phyloP scores from a whole-genome alignment of 148 eudicot genomes.

The Rhododendron griersonianum region DNA sequence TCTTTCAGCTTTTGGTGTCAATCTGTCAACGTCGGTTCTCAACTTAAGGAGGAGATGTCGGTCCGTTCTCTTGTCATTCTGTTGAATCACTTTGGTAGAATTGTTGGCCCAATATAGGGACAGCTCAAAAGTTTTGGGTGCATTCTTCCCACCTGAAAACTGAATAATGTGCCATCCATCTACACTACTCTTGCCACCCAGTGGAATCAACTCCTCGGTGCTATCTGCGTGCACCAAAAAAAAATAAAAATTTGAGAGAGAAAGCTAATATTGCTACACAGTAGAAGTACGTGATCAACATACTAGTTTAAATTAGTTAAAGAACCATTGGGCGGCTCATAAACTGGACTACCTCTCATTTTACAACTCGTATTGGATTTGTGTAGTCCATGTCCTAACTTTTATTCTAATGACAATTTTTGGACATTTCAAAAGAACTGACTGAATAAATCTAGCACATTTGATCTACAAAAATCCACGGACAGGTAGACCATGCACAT shows the following conservation, averaged over 20 bases:
- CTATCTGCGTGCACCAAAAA: slow-evolving; percentile 30
- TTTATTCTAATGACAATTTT: background rate
- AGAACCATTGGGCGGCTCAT: background rate
- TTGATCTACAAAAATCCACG: background rate
- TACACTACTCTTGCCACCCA: slow-evolving; percentile 44
- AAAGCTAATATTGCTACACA: background rate
- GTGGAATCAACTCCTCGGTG: slow-evolving; percentile 52
- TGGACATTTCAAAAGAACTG: background rate
- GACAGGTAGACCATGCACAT: background rate
- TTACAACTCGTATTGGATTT: background rate
- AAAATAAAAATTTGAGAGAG: background rate
- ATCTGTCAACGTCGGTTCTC: slow-evolving; percentile 68
- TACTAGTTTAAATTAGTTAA: background rate
- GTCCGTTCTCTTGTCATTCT: slow-evolving; percentile 6
- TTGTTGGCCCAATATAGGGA: slow-evolving; percentile 55
- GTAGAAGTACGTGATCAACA: background rate
- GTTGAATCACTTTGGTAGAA: slow-evolving; percentile 18
- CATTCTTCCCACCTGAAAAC: slow-evolving; percentile 81
- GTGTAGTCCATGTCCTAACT: background rate
- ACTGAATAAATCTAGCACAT: background rate
- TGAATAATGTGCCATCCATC: slow-evolving; percentile 88
- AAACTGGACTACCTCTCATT: background rate
- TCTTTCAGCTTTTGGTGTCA: slow-evolving; percentile 54
- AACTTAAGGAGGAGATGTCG: slow-evolving; percentile 46
- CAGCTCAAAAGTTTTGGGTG: slow-evolving; percentile 67